Base-by-base conservation (phyloP, 1,284 basidiomycete species). In the Papiliotrema flavescens region DNA sequence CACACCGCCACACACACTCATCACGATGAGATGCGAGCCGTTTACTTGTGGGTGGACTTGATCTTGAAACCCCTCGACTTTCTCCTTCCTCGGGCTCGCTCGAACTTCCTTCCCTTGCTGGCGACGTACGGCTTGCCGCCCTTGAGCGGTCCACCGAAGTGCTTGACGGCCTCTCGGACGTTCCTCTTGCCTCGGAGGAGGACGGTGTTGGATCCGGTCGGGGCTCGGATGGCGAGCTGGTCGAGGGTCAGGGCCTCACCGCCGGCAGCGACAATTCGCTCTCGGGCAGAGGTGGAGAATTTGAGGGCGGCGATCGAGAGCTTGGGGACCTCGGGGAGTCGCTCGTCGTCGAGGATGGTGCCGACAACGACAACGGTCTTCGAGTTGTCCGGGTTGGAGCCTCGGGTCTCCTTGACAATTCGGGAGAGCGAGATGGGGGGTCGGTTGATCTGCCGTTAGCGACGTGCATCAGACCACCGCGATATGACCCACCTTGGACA, bases 171-270 rank as follows among this genome's bases (percentile, higher is more conserved):
- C 64, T 98, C 94, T 63, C 96, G 86, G 57, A 88, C 83, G 79
- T 87, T 96, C 84, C 89, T 89, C 80, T 89, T 88, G 66, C 95
- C 96, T 41, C 73, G 60, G 60, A 73, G 66, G 65, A 98, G 80
- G 62, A 99, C 83, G 51, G 94, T 98, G 85, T 97, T 97, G 65
- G 89, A 83, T 64, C 96, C 95, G 53, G 90, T 97, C 39, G 95
- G 95, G 57, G 92, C 85, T 62, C 94, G 86, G 64, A 92, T 79
- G 54, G 95, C 95, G 64, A 98, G 89, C 80, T 98, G 94, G 79
- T 99, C 95, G 67, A 99, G 84, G 63, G 96, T 98, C 68, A 99
- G 77, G 62, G 82, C 84, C 81, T 98, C 95, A 74, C 95, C 95
- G 67, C 95, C 95, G 55, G 93, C 90, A 75, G 90, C 91, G 73